These are phyloP conservation scores for Polychaeton citri DNA, from an alignment of 2,329 filamentous ascomycete genomes.

Conservation along the genomic window DNA sequence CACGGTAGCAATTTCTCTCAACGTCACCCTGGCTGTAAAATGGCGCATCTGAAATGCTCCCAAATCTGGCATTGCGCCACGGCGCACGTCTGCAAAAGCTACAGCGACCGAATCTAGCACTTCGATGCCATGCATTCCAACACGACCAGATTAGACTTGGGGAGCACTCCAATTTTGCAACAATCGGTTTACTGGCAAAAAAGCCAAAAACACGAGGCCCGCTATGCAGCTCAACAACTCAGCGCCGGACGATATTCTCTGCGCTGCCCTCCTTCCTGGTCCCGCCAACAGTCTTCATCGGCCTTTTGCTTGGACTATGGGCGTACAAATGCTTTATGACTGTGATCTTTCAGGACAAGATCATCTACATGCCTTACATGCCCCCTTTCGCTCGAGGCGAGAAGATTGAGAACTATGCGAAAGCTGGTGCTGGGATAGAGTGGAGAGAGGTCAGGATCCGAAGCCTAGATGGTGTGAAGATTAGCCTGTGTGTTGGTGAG, in stretches of 20 bases:
- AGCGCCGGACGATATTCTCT: conserved; percentile 10
- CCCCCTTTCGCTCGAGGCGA: conserved; percentile 57
- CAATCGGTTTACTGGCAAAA: too few species aligned
- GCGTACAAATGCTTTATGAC: conserved; percentile 56
- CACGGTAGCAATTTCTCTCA: too few species aligned
- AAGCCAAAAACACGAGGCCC: too few species aligned
- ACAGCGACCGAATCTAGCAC: too few species aligned
- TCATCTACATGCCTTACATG: conserved; percentile 68
- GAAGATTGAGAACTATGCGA: conserved; percentile 49
- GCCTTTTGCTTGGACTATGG: conserved; percentile 53
- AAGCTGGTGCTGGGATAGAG: conserved; percentile 44
- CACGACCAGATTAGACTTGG: too few species aligned
- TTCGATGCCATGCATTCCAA: too few species aligned
- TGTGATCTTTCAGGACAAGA: conserved; percentile 65
- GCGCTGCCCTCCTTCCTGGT: conserved; percentile 37
- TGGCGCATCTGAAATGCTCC: too few species aligned
- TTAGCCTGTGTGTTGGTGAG: conserved; percentile 44
- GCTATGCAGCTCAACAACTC: too few species aligned
- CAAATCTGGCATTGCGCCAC: too few species aligned
- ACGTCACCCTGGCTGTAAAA: too few species aligned
- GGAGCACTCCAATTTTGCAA: too few species aligned
- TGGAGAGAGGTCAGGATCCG: conserved; percentile 54
- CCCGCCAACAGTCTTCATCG: conserved; percentile 53
- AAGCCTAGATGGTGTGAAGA: conserved; percentile 51
- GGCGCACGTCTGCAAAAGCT: too few species aligned